Evolutionary conservation across 495 filamentous ascomycete genomes (phyloP).

Genomic region (Daldinia bambusicola): DNA sequence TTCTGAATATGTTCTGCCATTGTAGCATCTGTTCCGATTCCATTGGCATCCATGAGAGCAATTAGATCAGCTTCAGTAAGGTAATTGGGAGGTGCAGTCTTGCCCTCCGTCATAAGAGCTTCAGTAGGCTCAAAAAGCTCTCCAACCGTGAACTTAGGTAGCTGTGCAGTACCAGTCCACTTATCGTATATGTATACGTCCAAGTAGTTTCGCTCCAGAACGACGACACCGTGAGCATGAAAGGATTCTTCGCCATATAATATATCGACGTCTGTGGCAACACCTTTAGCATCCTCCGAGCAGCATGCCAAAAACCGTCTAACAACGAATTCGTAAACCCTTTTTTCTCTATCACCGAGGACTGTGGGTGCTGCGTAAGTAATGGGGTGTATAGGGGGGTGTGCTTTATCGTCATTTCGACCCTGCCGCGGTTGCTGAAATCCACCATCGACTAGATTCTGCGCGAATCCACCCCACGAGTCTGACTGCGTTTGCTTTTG

Average conservation of each 20-base stretch:
- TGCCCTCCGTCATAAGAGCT: conserved; percentile 86
- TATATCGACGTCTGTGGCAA: conserved; percentile 84
- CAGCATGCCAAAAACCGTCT: conserved; percentile 96
- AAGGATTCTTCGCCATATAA: conserved; percentile 86
- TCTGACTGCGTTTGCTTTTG: conserved; percentile 82
- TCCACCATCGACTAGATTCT: conserved; percentile 77
- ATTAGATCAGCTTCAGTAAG: conserved; percentile 98
- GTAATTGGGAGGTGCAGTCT: conserved; percentile 84
- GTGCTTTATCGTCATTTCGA: conserved; percentile 91
- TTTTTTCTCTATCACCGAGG: conserved; percentile 73
- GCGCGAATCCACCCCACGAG: conserved; percentile 85
- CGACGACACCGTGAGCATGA: conserved; percentile 81
- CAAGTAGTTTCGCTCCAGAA: conserved; percentile 89
- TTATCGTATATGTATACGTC: conserved; percentile 97
- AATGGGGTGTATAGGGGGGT: conserved; percentile 96
- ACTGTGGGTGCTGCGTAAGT: conserved; percentile 73
- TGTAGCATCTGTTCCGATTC: conserved; percentile 97
- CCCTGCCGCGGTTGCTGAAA: conserved; percentile 86
- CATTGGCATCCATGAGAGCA: conserved; percentile 97
- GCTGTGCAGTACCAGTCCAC: conserved; percentile 86
- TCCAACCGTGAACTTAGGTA: conserved; percentile 79
- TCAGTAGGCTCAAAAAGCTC: conserved; percentile 90
- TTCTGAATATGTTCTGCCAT: conserved; percentile 99
- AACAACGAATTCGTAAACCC: conserved; percentile 93
- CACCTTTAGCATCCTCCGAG: conserved; percentile 90